These are phyloP conservation scores for Saturnispora halmiae DNA, from an alignment of 805 yeast species.

Conservation along the genomic window DNA sequence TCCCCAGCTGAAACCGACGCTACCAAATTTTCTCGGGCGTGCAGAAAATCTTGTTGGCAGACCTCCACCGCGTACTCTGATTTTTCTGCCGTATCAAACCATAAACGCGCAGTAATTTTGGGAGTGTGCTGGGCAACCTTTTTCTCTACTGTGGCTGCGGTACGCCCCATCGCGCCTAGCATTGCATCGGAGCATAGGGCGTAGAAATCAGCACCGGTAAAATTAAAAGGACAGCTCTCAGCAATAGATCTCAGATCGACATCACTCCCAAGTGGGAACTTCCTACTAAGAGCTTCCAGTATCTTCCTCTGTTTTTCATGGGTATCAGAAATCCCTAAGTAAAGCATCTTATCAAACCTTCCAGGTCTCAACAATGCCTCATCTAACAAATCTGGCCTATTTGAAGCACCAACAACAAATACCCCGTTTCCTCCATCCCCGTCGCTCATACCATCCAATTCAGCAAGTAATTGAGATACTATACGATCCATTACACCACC, in stretches of 20 bases:
- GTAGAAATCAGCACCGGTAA: conserved; percentile 96
- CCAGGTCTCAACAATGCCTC: conserved; percentile 93
- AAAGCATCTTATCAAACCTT: conserved; percentile 89
- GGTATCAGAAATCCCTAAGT: conserved; percentile 87
- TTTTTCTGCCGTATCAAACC: conserved; percentile 40
- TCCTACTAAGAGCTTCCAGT: conserved; percentile 79
- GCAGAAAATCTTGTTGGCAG: conserved; percentile 61
- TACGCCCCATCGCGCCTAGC: conserved; percentile 92
- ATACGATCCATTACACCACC: conserved; percentile 99
- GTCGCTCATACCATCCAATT: conserved; percentile 91
- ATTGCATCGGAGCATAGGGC: conserved; percentile 93
- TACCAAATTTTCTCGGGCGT: conserved; percentile 58
- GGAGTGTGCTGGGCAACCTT: conserved; percentile 38
- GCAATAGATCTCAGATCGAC: conserved; percentile 58
- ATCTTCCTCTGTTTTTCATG: conserved; percentile 82
- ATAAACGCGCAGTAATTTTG: conserved; percentile 24
- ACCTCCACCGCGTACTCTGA: conserved; percentile 66
- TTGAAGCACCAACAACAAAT: conserved; percentile 98
- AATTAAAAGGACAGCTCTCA: conserved; percentile 71
- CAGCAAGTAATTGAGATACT: conserved; percentile 90
- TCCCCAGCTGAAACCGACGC: conserved; percentile 90
- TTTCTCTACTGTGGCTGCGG: conserved; percentile 65
- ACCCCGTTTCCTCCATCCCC: conserved; percentile 77
- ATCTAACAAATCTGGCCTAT: conserved; percentile 89
- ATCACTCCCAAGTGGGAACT: conserved; percentile 52